Evolutionary conservation across 768 basidiomycete genomes (phyloP), one percentile per base, ranked within the genome.

Genomic region (Mycena filopes): DNA sequence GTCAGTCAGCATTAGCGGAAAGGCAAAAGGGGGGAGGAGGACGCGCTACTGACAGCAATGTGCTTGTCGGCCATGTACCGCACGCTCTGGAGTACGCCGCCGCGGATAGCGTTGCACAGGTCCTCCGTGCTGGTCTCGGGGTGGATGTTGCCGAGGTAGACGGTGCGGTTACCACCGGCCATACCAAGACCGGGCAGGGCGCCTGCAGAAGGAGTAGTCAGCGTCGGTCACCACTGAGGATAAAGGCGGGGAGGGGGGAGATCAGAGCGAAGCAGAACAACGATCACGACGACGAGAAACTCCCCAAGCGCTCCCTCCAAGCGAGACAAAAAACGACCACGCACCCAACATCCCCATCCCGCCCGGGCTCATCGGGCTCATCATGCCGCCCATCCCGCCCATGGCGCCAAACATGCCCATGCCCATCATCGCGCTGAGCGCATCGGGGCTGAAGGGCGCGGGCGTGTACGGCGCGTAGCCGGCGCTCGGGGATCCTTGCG

Each of bases 61-160:
- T 97, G 95, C 82, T 98, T 98, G 72, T 99, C 98, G 67, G 92
- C 90, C 89, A 99, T 93, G 77, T 96, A 97, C 67, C 95, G 82
- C 73, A 99, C 89, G 77, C 95, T 95, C 80, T 98, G 95, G 54
- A 99, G 80, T 66, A 98, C 93, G 49, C 98, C 98, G n/a, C 97
- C 98, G 53, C 98, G 87, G 66, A 99, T 91, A 31, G 94, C 90
- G 72, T 99, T 99, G 81, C 97, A 99, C 68, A 99, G 81, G 75
- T 99, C 98, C 77, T 99, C 97, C 2, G 92, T 85, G 18, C 90
- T 91, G 20, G 95, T 98, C 81, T 99, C 98, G 2, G 96, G 96
- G 75, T 97, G 95, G 62, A 99, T 94, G 76, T 97, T 97, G 4
- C 97, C 97, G 56, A 99, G 81, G 77, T 98, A 98, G 38, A 99